These are phyloP conservation scores for Rubroshorea leprosula DNA, from an alignment of 345 rosid genomes.

Conservation along the genomic window DNA sequence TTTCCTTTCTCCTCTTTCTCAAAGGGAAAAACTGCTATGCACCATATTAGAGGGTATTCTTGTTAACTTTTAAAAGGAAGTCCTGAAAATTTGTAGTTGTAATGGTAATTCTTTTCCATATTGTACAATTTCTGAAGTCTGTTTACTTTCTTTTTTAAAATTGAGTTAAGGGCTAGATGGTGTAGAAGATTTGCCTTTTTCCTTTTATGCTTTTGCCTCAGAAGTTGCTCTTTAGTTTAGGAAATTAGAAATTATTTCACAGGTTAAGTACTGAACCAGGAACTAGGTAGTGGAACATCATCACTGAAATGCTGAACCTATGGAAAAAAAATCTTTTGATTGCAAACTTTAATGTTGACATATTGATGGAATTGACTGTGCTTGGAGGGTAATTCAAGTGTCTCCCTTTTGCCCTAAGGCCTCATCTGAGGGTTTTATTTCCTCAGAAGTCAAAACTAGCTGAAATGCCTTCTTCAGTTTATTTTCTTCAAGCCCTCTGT, in stretches of 20 bases:
- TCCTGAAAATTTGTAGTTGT: too few species aligned
- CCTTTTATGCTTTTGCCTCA: background rate
- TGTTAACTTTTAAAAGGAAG: too few species aligned
- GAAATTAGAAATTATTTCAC: background rate
- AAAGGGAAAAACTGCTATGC: too few species aligned
- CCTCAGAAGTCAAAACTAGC: background rate
- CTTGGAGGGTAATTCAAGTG: background rate
- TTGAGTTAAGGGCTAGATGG: too few species aligned
- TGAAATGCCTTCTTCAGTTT: background rate
- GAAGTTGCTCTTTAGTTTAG: background rate
- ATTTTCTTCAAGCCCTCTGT: background rate
- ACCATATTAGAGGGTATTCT: too few species aligned
- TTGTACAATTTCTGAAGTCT: too few species aligned
- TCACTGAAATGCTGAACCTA: background rate
- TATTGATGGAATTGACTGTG: background rate
- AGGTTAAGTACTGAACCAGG: background rate
- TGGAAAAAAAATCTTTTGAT: background rate
- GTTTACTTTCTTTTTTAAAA: too few species aligned
- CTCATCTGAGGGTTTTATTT: background rate
- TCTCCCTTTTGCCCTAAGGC: background rate
- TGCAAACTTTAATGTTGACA: background rate
- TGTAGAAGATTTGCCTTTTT: too few species aligned
- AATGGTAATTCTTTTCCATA: too few species aligned
- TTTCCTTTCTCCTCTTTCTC: too few species aligned
- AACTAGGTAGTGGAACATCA: background rate